A percentile compares a stretch with the other conserved stretches of the same genome.
Conservation (phyloP, 2,329 filamentous ascomycete species). For the Microdochium paspali region DNA sequence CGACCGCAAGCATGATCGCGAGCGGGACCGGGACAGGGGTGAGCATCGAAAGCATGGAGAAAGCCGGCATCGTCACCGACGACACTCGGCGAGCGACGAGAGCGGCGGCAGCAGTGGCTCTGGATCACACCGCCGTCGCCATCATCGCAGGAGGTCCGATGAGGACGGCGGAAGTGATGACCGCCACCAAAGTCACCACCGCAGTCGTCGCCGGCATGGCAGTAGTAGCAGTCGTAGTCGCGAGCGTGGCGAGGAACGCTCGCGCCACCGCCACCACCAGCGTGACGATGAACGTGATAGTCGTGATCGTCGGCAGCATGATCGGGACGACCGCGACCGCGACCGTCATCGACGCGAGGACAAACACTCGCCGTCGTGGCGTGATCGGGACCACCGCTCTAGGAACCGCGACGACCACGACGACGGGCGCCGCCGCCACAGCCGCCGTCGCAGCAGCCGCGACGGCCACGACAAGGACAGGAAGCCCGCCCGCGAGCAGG, state of each 20-base stretch:
- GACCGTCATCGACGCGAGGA: too few relatives aligned
- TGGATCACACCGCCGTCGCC: too few relatives aligned
- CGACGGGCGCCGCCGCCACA: too few relatives aligned
- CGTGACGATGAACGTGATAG: background rate
- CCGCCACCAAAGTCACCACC: background rate
- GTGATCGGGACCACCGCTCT: background rate
- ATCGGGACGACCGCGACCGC: background rate
- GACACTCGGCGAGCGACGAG: too few relatives aligned
- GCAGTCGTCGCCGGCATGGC: background rate
- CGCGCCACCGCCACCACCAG: background rate
- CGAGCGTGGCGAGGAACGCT: too few relatives aligned
- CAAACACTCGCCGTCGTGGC: too few relatives aligned
- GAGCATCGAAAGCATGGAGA: too few relatives aligned
- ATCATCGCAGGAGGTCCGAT: background rate
- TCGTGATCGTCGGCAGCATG: too few relatives aligned
- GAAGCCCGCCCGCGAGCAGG: conserved; percentile 19
- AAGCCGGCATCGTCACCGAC: too few relatives aligned
- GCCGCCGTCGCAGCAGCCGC: too few relatives aligned
- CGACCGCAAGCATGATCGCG: background rate
- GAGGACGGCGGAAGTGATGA: background rate
- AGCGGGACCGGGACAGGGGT: too few relatives aligned
- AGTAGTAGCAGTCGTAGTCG: background rate
- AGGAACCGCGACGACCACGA: conserved; percentile 2
- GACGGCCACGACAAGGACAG: conserved; percentile 2
- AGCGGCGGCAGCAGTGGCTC: too few relatives aligned